Percentiles rank a stretch among this genome's conserved stretches.
Conservation (phyloP, 345 rosid species). For the Balakata baccata region DNA sequence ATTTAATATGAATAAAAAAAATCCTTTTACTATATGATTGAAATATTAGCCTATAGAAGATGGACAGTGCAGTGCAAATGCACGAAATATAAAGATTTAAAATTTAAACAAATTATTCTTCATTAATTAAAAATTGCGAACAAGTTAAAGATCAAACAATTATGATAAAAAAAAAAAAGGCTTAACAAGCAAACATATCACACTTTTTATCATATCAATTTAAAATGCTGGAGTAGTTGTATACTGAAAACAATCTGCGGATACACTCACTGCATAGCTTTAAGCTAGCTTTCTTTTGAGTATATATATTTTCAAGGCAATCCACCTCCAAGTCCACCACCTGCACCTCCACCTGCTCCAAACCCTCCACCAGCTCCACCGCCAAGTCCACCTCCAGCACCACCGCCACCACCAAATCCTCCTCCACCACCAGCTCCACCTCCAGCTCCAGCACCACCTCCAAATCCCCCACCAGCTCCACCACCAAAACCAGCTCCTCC, state of each 20-base stretch:
- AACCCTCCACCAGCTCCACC: slow-evolving; percentile 12
- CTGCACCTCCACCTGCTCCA: slow-evolving; percentile 10
- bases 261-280: background rate
- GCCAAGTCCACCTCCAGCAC: slow-evolving; percentile 1
- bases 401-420: background rate
- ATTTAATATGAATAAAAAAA: no score
- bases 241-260: background rate
- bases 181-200: background rate
- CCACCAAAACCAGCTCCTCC: slow-evolving; percentile 19
- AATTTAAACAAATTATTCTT: no score
- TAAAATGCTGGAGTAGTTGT: no score
- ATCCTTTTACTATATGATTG: no score
- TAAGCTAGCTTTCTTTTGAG: background rate
- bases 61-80: no score
- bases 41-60: no score
- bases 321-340: slow-evolving; percentile 15
- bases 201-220: background rate
- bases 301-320: background rate
- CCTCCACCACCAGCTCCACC: slow-evolving; percentile 14
- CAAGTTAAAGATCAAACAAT: background rate
- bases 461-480: slow-evolving; percentile 9
- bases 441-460: slow-evolving; percentile 11
- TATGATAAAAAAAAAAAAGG: background rate
- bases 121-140: background rate
- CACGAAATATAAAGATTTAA: no score